Evolutionary conservation across 306 rosid species (phyloP).

Genomic region (Acacia acuminata): DNA sequence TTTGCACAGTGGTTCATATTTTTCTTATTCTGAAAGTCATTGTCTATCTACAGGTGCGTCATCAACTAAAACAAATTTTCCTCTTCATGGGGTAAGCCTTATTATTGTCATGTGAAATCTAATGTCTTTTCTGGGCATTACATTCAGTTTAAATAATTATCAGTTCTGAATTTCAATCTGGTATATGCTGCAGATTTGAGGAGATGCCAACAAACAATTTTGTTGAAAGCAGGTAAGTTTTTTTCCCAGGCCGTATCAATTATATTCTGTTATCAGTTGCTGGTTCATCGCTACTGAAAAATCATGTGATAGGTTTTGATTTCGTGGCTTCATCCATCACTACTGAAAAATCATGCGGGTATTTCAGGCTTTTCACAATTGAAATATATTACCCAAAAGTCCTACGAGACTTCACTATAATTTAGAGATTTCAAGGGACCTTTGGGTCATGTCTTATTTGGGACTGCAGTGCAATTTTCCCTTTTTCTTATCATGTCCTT

Average conservation of each 20-base stretch:
- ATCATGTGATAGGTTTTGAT: not conserved
- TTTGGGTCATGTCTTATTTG: too few relatives aligned
- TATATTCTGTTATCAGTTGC: not conserved
- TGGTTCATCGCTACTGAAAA: not conserved
- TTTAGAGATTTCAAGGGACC: too few relatives aligned
- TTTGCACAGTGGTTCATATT: not conserved
- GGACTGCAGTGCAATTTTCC: too few relatives aligned
- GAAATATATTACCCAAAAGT: too few relatives aligned
- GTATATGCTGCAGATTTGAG: constrained; percentile 69
- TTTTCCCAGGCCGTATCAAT: constrained; percentile 8
- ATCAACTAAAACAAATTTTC: constrained; percentile 79
- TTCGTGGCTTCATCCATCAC: not conserved
- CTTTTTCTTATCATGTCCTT: too few relatives aligned
- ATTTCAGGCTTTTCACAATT: too few relatives aligned
- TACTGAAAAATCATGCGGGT: not conserved
- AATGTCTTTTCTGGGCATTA: constrained; percentile 20
- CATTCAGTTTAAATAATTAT: constrained; percentile 9
- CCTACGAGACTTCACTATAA: too few relatives aligned
- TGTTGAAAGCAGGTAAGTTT: constrained; percentile 90
- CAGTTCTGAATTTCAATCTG: constrained; percentile 21
- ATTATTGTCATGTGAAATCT: constrained; percentile 23
- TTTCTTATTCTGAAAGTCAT: constrained; percentile 20
- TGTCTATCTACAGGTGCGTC: constrained; percentile 66
- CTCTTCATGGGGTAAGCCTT: constrained; percentile 83
- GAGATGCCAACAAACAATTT: constrained; percentile 98